These are phyloP conservation scores for Bremia lactucae DNA, from an alignment of 352 stramenopile species.

Conservation along the genomic window DNA sequence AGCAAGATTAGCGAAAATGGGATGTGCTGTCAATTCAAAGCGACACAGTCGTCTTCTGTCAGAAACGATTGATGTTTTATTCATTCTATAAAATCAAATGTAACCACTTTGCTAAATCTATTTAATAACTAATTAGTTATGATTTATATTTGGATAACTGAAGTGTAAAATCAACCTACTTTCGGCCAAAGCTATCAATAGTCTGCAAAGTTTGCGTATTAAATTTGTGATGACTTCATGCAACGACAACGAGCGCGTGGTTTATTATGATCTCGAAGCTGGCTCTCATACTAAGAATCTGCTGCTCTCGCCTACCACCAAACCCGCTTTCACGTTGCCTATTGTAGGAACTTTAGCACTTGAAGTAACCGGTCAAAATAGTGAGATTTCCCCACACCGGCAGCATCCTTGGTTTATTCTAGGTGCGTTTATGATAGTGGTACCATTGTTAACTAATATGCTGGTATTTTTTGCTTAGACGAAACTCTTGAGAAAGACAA, in stretches of 20 bases:
- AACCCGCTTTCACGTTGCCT: background rate
- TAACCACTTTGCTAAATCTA: too few relatives aligned
- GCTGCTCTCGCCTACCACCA: constrained; percentile 13
- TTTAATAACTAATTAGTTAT: too few relatives aligned
- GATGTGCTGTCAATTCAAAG: too few relatives aligned
- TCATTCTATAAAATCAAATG: too few relatives aligned
- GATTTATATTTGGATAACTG: too few relatives aligned
- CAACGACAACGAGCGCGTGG: constrained; percentile 28
- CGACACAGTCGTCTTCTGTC: too few relatives aligned
- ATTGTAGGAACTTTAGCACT: background rate
- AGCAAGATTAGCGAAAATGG: too few relatives aligned
- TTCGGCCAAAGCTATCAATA: too few relatives aligned
- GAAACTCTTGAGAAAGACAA: constrained; percentile 25
- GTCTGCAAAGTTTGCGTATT: too few relatives aligned
- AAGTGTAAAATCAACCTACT: too few relatives aligned
- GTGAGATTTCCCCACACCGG: constrained; percentile 30
- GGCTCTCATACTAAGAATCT: constrained; percentile 14
- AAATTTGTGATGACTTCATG: too few relatives aligned
- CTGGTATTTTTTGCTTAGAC: constrained; percentile 10
- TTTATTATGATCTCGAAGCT: constrained; percentile 52
- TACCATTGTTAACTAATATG: background rate
- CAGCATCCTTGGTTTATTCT: constrained; percentile 29
- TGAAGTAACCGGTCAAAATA: constrained; percentile 4
- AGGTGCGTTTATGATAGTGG: constrained; percentile 10
- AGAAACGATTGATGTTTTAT: too few relatives aligned